Percentiles rank a stretch among this genome's conserved stretches.
phyloP scores from a whole-genome alignment of 352 stramenopile genomes.

The Globisporangium uncinulatum region DNA sequence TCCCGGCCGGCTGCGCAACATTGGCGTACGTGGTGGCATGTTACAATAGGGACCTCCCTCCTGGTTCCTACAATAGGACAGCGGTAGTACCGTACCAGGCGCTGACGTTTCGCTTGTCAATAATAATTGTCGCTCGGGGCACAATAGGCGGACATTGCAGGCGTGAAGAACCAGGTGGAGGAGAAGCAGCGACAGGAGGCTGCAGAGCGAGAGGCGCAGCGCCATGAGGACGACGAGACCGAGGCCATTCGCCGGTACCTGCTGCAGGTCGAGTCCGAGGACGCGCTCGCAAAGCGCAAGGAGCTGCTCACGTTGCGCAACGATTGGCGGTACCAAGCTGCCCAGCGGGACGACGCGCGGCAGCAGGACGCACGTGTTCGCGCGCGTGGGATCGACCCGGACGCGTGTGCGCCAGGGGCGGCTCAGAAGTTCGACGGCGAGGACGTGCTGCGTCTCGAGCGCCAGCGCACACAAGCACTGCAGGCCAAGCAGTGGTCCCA shows the following conservation, averaged over 20 bases:
- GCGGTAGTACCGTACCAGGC: not conserved
- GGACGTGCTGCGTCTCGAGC: conserved; percentile 47
- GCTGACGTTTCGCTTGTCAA: not conserved
- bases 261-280: conserved; percentile 71
- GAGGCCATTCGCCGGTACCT: conserved; percentile 66
- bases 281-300: conserved; percentile 49
- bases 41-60: too few species aligned
- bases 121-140: not conserved
- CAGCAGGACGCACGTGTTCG: conserved; percentile 27
- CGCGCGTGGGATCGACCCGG: conserved; percentile 39
- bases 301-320: conserved; percentile 62
- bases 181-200: conserved; percentile 53
- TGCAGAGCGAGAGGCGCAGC: conserved; percentile 33
- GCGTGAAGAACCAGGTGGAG: conserved; percentile 69
- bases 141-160: conserved; percentile 57
- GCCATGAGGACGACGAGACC: conserved; percentile 44
- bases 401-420: conserved; percentile 41
- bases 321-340: conserved; percentile 52
- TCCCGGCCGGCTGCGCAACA: conserved; percentile 54
- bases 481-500: conserved; percentile 68
- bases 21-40: conserved; percentile 33
- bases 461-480: conserved; percentile 52
- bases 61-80: too few species aligned
- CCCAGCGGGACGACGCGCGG: conserved; percentile 19
- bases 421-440: conserved; percentile 73